Conservation (phyloP, 805 yeast species). For the Ogataea polymorpha region DNA sequence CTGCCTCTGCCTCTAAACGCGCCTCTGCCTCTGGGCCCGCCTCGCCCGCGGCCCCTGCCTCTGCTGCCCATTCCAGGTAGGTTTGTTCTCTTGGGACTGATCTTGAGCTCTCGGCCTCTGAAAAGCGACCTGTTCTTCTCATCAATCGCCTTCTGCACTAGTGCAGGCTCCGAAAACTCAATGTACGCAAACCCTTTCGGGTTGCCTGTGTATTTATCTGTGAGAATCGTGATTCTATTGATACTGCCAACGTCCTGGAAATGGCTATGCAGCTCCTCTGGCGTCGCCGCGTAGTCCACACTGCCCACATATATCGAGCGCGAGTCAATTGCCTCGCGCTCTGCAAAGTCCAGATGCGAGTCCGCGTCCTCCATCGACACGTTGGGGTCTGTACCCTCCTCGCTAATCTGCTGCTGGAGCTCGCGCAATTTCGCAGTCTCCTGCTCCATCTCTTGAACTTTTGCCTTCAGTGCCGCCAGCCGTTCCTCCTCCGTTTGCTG, state of each 20-base stretch:
- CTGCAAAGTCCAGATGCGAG: constrained; percentile 24
- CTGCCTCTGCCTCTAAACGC: constrained; percentile 28
- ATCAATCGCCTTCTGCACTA: constrained; percentile 61
- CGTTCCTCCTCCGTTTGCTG: constrained; percentile 20
- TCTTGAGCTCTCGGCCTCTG: constrained; percentile 69
- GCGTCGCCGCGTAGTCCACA: constrained; percentile 76
- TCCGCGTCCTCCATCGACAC: constrained; percentile 14
- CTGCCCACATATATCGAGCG: constrained; percentile 80
- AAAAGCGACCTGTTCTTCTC: constrained; percentile 60
- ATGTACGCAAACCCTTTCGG: constrained; percentile 88
- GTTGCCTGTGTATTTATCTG: constrained; percentile 70
- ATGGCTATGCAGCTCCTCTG: constrained; percentile 74
- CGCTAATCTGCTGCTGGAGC: constrained; percentile 42
- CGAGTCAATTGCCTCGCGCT: constrained; percentile 65
- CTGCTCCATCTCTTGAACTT: constrained; percentile 54
- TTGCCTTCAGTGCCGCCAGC: constrained; percentile 38
- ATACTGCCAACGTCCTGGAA: constrained; percentile 70
- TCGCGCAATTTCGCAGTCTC: constrained; percentile 63
- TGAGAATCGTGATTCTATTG: constrained; percentile 73
- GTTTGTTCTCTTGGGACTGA: constrained; percentile 75
- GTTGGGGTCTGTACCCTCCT: constrained; percentile 12
- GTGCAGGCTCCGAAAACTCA: constrained; percentile 70
- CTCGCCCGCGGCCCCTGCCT: constrained; percentile 40
- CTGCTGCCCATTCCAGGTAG: constrained; percentile 62
- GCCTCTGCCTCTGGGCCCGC: constrained; percentile 19